Evolutionary conservation across 2,329 filamentous ascomycete genomes (phyloP), one percentile per base, ranked within the genome.

Genomic region (Colletotrichum cereale): DNA sequence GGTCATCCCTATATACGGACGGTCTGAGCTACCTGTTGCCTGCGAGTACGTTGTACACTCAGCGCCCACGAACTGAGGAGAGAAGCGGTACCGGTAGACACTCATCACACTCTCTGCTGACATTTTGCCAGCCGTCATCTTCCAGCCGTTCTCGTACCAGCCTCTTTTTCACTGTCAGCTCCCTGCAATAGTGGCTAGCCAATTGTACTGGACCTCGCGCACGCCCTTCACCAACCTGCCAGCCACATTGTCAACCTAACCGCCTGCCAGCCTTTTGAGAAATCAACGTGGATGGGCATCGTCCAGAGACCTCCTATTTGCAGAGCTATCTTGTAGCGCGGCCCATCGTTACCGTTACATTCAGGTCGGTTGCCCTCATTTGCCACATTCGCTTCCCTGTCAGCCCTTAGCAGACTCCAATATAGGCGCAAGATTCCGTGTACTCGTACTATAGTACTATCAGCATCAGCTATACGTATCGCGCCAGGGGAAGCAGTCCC

Each of bases 351-450:
- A 40, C 56, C 21, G 56, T 42, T 50, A 29, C 47, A 67, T n/a
- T 34, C 26, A 42, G 52, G 64, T 36, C 29, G 44, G 21, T 50
- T 47, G 62, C 29, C 29, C 55, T 69, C 47, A 61, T 72, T 72
- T 55, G 69, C 53, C 69, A 72, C 60, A 18, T 57, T 69, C 44
- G 26, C 44, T 38, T 62, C 24, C 60, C 44, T 62, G 52, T 40
- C 42, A 31, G 21, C 48, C 52, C 61, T 57, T 72, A 66, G 71
- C 4, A 42, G 62, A 31, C 29, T n/a, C 31, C 38, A 21, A 38
- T 72, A 66, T 66, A 71, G 67, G 34, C 21, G 24, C 62, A 36
- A 72, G 52, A 62, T 63, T 73, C 50, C 52, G 38, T 29, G 36
- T 47, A n/a, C 21, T 10, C 5, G 10, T 47, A 47, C 21, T 68